phyloP scores from a whole-genome alignment of 148 eudicot species.

The Euryodendron excelsum region DNA sequence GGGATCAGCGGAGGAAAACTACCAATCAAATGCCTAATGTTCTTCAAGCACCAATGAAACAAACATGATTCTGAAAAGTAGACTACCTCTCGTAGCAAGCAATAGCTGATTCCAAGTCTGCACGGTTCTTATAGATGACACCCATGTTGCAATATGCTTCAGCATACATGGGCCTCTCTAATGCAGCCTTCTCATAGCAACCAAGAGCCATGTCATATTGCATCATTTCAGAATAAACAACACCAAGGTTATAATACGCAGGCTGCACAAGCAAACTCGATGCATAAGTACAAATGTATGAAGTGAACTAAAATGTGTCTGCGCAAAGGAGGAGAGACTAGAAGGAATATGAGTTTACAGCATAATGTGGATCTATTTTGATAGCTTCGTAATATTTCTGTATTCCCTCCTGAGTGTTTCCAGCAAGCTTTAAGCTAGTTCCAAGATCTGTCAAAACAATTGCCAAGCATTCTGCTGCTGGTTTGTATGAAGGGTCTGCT shows the following conservation, averaged over 20 bases:
- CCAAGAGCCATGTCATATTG: conserved; percentile 92
- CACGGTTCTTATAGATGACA: conserved; percentile 91
- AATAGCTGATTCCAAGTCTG: conserved; percentile 92
- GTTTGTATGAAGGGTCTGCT: conserved; percentile 85
- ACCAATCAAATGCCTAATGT: not conserved
- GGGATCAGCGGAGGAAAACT: not conserved
- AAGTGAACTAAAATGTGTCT: not conserved
- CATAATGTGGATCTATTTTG: conserved; percentile 92
- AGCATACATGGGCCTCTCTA: conserved; percentile 97
- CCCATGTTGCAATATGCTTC: conserved; percentile 99
- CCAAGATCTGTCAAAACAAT: conserved; percentile 93
- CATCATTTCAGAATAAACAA: conserved; percentile 98
- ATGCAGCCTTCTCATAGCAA: conserved; percentile 95
- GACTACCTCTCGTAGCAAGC: conserved; percentile 93
- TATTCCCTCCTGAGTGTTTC: conserved; percentile 93
- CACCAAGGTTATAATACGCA: conserved; percentile 98
- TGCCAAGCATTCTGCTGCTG: conserved; percentile 94
- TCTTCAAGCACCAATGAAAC: conserved; percentile 1
- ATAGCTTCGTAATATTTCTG: conserved; percentile 95
- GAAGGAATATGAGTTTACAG: conserved; percentile 46
- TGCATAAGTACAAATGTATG: conserved; percentile 13
- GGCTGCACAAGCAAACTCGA: conserved; percentile 64
- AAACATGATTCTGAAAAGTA: not conserved
- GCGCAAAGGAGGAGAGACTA: conserved; percentile 11
- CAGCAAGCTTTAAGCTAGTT: conserved; percentile 96